These are phyloP conservation scores for Diversispora epigaea DNA, from an alignment of 192 early-diverging fungal species.

Conservation along the genomic window DNA sequence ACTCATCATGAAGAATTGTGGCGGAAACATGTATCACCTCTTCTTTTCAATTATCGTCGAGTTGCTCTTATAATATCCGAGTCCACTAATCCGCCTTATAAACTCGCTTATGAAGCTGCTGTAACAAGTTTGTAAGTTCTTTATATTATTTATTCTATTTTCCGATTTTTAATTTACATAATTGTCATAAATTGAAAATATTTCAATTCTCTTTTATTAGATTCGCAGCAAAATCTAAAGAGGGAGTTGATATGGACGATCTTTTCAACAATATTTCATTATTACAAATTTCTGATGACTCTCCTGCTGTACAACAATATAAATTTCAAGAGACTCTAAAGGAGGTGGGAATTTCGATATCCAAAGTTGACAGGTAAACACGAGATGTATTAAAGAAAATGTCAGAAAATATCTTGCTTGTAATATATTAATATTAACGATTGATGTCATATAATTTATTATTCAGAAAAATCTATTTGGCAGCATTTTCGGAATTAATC, in stretches of 20 bases:
- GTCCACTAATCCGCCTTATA: slow-evolving; percentile 21
- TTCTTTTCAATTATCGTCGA: background rate
- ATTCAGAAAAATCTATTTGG: too few relatives aligned
- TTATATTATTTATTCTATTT: too few relatives aligned
- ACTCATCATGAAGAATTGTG: background rate
- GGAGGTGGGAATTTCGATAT: background rate
- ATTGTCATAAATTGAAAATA: too few relatives aligned
- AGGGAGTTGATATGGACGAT: slow-evolving; percentile 9
- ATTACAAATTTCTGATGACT: background rate
- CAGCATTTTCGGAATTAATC: slow-evolving; percentile 18
- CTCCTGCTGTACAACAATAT: background rate
- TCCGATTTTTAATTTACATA: too few relatives aligned
- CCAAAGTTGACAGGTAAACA: slow-evolving; percentile 4
- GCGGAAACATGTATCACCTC: background rate
- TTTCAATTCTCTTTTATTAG: too few relatives aligned
- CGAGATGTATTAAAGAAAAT: too few relatives aligned
- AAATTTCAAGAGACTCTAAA: slow-evolving; percentile 3
- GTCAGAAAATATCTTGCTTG: slow-evolving; percentile 17
- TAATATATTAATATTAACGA: too few relatives aligned
- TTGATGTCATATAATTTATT: too few relatives aligned
- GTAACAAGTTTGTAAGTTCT: slow-evolving; percentile 17
- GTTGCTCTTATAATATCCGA: background rate
- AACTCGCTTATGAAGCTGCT: slow-evolving; percentile 29
- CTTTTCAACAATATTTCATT: background rate
- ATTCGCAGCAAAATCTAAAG: background rate